Evolutionary conservation across 768 basidiomycete genomes (phyloP).

Genomic region (Russula brevipes): DNA sequence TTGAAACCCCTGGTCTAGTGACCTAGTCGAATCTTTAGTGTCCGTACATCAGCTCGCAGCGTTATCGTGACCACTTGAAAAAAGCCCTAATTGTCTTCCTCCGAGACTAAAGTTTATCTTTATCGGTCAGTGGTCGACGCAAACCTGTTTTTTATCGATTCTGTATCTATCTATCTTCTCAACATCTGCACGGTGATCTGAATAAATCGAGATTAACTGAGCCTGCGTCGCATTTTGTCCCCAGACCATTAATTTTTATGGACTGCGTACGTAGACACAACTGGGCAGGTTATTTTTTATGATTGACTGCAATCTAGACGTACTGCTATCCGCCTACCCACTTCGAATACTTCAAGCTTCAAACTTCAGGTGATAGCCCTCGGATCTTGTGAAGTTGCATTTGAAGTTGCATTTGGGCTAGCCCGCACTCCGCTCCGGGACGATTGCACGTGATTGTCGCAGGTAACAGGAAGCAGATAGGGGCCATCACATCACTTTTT

Average conservation of each 20-base stretch:
- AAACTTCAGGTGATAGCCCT: not conserved
- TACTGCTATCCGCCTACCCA: not conserved
- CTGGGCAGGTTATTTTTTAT: no score
- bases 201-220: not conserved
- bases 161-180: not conserved
- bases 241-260: no score
- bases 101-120: no score
- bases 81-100: no score
- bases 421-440: not conserved
- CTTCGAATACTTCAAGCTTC: not conserved
- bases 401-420: no score
- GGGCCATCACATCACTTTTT: no score
- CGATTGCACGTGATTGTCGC: not conserved
- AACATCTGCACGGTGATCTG: not conserved
- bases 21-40: no score
- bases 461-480: no score
- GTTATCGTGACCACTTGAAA: no score
- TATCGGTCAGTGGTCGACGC: not conserved
- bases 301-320: not conserved
- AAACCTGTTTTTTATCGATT: not conserved
- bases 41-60: no score
- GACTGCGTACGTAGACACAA: no score
- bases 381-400: not conserved
- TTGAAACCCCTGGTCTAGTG: no score
- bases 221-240: not conserved